Evolutionary conservation across 2,329 filamentous ascomycete species (phyloP), one percentile per base, ranked within the genome.

Genomic region (Leptographium radiaticola): DNA sequence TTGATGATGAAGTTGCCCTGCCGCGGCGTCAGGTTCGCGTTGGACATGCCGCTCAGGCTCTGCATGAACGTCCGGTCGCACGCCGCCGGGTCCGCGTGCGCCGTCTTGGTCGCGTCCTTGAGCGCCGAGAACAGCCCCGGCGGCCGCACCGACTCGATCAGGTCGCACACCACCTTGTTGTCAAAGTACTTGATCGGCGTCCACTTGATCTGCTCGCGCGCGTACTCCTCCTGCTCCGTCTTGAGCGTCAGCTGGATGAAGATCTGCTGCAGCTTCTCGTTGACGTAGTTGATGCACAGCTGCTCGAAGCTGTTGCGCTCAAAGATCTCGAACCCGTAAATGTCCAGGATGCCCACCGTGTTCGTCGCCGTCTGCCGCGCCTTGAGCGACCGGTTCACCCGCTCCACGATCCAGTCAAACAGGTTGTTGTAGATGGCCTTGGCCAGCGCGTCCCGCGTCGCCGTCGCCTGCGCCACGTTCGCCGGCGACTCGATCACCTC

Each of bases 291-390:
- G 77, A 98, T 98, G 71, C 93, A 98, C 9, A 98, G 80, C 70
- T 98, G 93, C 68, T 98, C 93, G 64, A 98, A 98, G 60, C 88
- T 96, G 73, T 98, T 98, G 72, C 91, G 93, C 67, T 98, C 93
- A 61, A 98, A 98, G 61, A 98, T 98, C 67, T 98, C 93, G 64
- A 98, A 98, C 2, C 93, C 93, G 67, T 98, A 98, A 61, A 98
- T 98, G 76, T 98, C 93, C 60, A 98, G 77, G 65, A 98, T 97
- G 65, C 93, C 93, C 61, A 98, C 93, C 3, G 87, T 87, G 67
- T 96, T 93, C 44, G 81, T 73, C 4, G 90, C 79, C 0, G 80
- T 71, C 49, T 87, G 86, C 58, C 83, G 80, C 20, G 91, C 87
- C 67, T 87, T 84, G 56, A 97, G 71, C 6, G 91, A 95, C 60